A percentile compares a stretch with the other conserved stretches of the same genome.
Conservation (phyloP, 345 rosid species). For the Melaleuca alternifolia region DNA sequence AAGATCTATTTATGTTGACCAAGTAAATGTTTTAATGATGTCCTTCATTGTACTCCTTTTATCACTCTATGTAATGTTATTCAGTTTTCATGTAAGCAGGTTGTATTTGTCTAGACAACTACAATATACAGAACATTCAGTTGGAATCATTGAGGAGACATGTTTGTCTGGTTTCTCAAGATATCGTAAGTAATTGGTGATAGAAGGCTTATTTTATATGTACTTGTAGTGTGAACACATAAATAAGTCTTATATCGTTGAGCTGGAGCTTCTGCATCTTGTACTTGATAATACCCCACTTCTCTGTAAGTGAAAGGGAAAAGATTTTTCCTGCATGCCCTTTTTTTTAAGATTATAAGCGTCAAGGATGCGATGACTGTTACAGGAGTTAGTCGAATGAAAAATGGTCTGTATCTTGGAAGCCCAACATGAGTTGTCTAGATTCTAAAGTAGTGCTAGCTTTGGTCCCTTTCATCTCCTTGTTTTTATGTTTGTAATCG, state of each 20-base stretch:
- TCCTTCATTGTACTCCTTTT: background rate
- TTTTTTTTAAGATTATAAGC: background rate
- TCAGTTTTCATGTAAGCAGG: conserved; percentile 30
- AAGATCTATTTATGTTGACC: background rate
- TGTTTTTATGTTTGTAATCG: background rate
- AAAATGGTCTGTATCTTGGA: background rate
- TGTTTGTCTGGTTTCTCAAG: conserved; percentile 93
- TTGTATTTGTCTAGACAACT: conserved; percentile 52
- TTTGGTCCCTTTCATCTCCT: background rate
- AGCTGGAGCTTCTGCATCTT: background rate
- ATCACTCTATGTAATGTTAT: background rate
- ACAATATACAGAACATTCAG: conserved; percentile 40
- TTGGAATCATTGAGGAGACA: conserved; percentile 72
- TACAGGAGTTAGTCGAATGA: background rate
- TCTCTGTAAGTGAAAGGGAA: background rate
- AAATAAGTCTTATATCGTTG: background rate
- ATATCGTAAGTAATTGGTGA: conserved; percentile 43
- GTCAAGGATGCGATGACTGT: background rate
- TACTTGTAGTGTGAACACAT: background rate
- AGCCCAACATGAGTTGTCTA: background rate
- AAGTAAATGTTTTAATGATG: background rate
- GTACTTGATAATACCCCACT: background rate
- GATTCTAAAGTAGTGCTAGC: background rate
- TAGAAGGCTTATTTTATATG: background rate
- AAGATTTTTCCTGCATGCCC: background rate